phyloP scores from a whole-genome alignment of 345 rosid species.

The Euclidium syriacum region DNA sequence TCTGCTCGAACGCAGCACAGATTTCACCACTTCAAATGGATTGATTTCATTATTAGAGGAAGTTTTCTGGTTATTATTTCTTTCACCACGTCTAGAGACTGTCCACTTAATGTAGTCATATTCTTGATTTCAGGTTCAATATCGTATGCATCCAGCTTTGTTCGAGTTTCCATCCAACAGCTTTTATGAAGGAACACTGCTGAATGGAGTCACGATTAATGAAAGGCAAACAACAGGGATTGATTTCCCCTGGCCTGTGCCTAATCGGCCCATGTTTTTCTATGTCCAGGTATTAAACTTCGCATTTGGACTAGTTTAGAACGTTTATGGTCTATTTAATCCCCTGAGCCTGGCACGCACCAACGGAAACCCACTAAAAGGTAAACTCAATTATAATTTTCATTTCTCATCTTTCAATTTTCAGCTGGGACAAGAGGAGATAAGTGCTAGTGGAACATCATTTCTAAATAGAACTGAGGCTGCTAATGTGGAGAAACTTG shows the following conservation, averaged over 20 bases:
- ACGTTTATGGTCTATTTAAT: constrained; percentile 8
- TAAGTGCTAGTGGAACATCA: constrained; percentile 98
- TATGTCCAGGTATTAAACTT: constrained; percentile 76
- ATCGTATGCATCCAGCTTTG: constrained; percentile 97
- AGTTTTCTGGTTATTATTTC: not conserved
- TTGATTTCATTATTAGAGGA: not conserved
- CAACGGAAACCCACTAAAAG: not conserved
- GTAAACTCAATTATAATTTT: not conserved
- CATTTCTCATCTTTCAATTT: constrained; percentile 26
- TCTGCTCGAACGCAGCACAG: constrained; percentile 1
- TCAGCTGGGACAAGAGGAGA: constrained; percentile 99
- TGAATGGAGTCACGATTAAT: constrained; percentile 95
- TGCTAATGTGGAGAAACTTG: constrained; percentile 99
- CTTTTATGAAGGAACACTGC: constrained; percentile 98
- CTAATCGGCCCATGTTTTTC: constrained; percentile 97
- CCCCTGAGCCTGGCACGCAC: not conserved
- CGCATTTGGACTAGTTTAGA: not conserved
- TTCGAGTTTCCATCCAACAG: constrained; percentile 98
- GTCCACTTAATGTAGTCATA: constrained; percentile 10
- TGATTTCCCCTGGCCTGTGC: constrained; percentile 99
- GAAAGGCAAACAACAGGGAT: constrained; percentile 96
- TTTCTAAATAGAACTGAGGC: constrained; percentile 98
- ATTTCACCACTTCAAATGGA: not conserved
- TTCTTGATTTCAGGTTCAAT: constrained; percentile 66
- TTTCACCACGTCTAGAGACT: not conserved